Conservation (phyloP, 345 rosid genomes). For the Eucalyptus tenuipes region DNA sequence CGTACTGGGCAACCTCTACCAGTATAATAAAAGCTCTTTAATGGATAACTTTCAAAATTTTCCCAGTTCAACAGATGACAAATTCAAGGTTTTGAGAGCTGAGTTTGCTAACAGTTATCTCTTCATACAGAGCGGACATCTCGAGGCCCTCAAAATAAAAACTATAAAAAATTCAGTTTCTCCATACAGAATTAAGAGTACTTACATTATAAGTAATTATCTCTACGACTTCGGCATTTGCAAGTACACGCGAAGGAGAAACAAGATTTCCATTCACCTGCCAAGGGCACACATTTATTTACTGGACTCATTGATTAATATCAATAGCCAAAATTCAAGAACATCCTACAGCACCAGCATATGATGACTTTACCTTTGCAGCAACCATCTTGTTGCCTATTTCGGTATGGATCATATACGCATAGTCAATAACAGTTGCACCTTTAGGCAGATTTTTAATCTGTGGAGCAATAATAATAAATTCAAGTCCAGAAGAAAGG, state of each 20-base stretch:
- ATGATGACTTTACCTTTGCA: conserved; percentile 56
- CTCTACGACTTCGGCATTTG: conserved; percentile 98
- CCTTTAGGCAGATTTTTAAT: conserved; percentile 92
- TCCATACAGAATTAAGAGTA: neutral
- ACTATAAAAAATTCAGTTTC: neutral
- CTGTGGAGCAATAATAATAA: conserved; percentile 18
- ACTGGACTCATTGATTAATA: neutral
- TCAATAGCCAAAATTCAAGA: neutral
- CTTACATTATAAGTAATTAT: conserved; percentile 86
- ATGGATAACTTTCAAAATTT: neutral
- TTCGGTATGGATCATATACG: conserved; percentile 96
- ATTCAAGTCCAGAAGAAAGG: neutral
- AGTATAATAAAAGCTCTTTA: neutral
- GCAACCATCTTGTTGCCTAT: conserved; percentile 97
- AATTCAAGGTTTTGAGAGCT: neutral
- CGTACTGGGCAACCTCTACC: neutral
- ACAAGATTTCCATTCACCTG: conserved; percentile 98
- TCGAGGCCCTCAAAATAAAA: neutral
- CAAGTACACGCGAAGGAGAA: conserved; percentile 71
- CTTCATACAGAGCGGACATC: neutral
- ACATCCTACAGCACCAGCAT: neutral
- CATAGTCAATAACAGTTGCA: conserved; percentile 91
- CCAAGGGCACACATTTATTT: neutral
- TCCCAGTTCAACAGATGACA: neutral
- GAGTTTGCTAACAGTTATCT: neutral